Conservation (phyloP, 768 basidiomycete species). For the Cystoderma amianthinum region DNA sequence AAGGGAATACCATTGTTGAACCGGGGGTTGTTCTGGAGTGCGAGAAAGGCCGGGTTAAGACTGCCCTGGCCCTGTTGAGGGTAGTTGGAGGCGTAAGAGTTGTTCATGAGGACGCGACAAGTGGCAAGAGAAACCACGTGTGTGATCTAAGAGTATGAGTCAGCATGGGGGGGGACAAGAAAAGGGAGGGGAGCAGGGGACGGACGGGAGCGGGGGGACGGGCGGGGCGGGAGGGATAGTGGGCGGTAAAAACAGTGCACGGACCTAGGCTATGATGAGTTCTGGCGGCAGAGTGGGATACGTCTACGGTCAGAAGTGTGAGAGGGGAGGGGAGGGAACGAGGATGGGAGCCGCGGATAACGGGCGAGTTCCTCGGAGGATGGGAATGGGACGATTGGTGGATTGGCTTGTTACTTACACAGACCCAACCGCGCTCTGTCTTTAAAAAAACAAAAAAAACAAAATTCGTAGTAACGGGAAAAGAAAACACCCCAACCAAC, state of each 20-base stretch:
- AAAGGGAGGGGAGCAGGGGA: slow-evolving; percentile 2
- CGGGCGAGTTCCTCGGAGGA: background rate
- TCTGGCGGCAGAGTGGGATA: slow-evolving; percentile 2
- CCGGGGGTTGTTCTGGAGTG: slow-evolving; percentile 19
- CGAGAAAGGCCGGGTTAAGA: slow-evolving; percentile 9
- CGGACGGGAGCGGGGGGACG: slow-evolving; percentile 4
- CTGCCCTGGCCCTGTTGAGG: background rate
- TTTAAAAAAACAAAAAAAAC: no score
- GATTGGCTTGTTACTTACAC: no score
- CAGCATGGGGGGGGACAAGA: slow-evolving; percentile 3
- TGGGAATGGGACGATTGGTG: background rate
- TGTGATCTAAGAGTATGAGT: slow-evolving; percentile 1
- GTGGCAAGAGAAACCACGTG: background rate
- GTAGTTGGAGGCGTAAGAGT: background rate
- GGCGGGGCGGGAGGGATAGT: slow-evolving; percentile 5
- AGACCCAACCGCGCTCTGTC: no score
- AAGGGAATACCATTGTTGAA: no score
- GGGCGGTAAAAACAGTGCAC: slow-evolving; percentile 7
- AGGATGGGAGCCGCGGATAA: background rate
- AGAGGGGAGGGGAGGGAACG: background rate
- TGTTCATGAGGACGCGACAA: background rate
- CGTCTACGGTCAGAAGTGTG: slow-evolving; percentile 1
- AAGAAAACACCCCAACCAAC: background rate
- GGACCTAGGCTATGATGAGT: slow-evolving; percentile 1
- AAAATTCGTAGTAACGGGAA: no score